These are phyloP conservation scores for Leishmania major DNA, from an alignment of 208 protist species.

Conservation along the genomic window DNA sequence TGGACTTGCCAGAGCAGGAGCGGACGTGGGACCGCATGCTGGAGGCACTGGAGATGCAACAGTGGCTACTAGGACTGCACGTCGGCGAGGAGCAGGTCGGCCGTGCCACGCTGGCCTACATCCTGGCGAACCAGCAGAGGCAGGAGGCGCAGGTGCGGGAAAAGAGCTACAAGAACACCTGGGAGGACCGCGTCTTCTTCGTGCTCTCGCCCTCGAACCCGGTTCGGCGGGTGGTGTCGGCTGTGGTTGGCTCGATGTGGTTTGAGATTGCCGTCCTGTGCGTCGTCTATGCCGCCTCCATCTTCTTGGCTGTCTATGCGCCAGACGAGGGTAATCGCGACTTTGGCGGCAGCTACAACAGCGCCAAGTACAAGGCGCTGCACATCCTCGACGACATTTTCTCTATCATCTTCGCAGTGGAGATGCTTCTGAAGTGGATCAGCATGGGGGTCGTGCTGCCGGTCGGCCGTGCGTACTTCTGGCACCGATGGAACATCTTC, in stretches of 20 bases:
- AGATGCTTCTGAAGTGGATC: constrained; percentile 92
- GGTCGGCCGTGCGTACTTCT: constrained; percentile 81
- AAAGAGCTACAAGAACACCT: constrained; percentile 54
- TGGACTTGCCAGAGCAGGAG: constrained; percentile 64
- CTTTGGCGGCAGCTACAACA: constrained; percentile 64
- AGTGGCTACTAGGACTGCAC: constrained; percentile 88
- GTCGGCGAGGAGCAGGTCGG: constrained; percentile 92
- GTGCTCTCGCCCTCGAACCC: constrained; percentile 60
- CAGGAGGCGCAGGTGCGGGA: constrained; percentile 46
- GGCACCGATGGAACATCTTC: constrained; percentile 89
- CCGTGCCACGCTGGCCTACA: constrained; percentile 86
- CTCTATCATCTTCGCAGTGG: constrained; percentile 76
- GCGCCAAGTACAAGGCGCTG: constrained; percentile 74
- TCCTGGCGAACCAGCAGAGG: constrained; percentile 76
- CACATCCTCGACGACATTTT: constrained; percentile 88
- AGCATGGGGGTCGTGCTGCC: constrained; percentile 86
- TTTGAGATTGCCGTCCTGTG: constrained; percentile 72
- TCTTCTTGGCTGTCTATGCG: constrained; percentile 78
- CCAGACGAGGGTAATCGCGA: constrained; percentile 59
- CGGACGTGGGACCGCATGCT: constrained; percentile 77
- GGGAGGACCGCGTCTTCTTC: constrained; percentile 74
- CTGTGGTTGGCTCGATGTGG: constrained; percentile 56
- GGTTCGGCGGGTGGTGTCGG: constrained; percentile 45
- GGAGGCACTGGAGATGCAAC: constrained; percentile 81
- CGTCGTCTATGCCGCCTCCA: constrained; percentile 72